phyloP scores from a whole-genome alignment of 345 rosid genomes.

The Syzygium oleosum region DNA sequence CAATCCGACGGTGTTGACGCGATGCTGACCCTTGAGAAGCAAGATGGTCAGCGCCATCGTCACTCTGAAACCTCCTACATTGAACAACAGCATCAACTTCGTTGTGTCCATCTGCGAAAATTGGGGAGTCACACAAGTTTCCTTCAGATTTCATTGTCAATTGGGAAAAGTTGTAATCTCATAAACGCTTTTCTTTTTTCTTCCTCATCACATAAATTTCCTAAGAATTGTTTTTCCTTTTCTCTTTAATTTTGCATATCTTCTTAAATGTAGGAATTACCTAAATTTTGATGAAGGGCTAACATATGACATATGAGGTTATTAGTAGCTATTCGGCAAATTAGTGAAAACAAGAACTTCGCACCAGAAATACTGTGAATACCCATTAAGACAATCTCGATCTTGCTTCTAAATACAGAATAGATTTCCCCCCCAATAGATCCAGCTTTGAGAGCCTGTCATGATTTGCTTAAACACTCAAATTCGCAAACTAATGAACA shows the following conservation, averaged over 20 bases:
- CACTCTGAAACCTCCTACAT: slow-evolving; percentile 17
- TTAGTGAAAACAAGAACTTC: background rate
- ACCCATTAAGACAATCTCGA: background rate
- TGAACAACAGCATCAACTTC: slow-evolving; percentile 27
- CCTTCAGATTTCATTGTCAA: background rate
- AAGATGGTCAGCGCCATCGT: slow-evolving; percentile 15
- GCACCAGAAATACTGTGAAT: background rate
- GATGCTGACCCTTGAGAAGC: slow-evolving; percentile 3
- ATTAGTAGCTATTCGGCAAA: background rate
- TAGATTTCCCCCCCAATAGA: background rate
- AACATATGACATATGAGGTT: background rate
- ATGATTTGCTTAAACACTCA: background rate
- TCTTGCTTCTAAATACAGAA: background rate
- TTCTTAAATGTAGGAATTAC: background rate
- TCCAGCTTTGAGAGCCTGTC: background rate
- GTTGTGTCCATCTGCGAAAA: slow-evolving; percentile 18
- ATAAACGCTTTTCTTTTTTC: background rate
- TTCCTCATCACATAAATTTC: background rate
- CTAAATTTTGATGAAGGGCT: background rate
- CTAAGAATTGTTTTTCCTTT: background rate
- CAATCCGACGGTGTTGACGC: slow-evolving; percentile 39
- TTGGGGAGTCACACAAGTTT: background rate
- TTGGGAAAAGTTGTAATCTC: background rate
- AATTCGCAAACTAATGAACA: background rate
- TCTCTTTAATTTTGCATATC: background rate